Percentiles rank a stretch among this genome's conserved stretches.
These are phyloP conservation scores for Gossypium lobatum DNA, from an alignment of 441 rosid species.

Conservation along the genomic window DNA sequence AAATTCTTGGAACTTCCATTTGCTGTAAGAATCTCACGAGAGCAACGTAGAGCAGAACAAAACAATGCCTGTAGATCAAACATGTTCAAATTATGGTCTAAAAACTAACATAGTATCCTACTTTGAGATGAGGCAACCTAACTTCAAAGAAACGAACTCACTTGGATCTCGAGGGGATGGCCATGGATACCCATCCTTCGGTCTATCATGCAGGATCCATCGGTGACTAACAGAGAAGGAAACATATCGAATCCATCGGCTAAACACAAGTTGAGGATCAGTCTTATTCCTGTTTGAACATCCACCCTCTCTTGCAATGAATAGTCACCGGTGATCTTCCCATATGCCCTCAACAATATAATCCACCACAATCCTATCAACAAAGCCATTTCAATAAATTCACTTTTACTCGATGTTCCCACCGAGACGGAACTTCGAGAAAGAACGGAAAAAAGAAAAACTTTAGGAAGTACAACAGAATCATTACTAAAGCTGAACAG, in stretches of 20 bases:
- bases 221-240: no score
- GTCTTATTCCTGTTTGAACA: constrained; percentile 24
- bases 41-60: constrained; percentile 71
- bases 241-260: no score
- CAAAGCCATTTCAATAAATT: constrained; percentile 17
- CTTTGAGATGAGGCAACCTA: not conserved
- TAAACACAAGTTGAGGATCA: no score
- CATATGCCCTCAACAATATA: constrained; percentile 26
- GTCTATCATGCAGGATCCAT: constrained; percentile 88
- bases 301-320: constrained; percentile 83
- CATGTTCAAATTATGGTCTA: not conserved
- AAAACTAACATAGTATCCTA: no score
- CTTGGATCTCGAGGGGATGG: constrained; percentile 97
- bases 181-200: constrained; percentile 93
- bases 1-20: constrained; percentile 77
- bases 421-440: constrained; percentile 7
- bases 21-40: constrained; percentile 73
- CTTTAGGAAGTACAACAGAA: constrained; percentile 16
- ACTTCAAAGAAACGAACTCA: constrained; percentile 26
- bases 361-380: constrained; percentile 90
- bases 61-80: constrained; percentile 59
- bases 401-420: constrained; percentile 15
- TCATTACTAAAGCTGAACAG: not conserved
- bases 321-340: constrained; percentile 85
- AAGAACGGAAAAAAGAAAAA: not conserved